phyloP scores from a whole-genome alignment of 2,329 filamentous ascomycete genomes.

The Exophiala sideris region DNA sequence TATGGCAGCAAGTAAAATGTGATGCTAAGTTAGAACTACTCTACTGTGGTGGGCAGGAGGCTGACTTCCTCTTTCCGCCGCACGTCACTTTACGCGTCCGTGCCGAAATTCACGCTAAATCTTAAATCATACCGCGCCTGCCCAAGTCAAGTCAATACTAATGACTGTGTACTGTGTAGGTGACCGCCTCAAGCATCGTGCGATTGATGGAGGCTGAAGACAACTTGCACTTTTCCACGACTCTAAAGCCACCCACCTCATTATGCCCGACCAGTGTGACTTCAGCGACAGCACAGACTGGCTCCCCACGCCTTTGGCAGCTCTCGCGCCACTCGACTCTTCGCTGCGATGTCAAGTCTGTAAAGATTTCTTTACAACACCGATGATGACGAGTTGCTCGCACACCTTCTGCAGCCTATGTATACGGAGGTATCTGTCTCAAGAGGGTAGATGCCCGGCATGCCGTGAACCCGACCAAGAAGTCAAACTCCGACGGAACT shows the following conservation, averaged over 20 bases:
- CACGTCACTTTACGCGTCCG: not conserved
- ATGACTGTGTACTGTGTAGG: too few relatives aligned
- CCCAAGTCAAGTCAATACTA: too few relatives aligned
- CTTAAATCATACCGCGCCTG: too few relatives aligned
- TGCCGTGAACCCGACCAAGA: slow-evolving; percentile 79
- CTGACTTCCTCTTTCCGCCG: too few relatives aligned
- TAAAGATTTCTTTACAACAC: slow-evolving; percentile 94
- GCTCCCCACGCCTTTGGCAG: slow-evolving; percentile 45
- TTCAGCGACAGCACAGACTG: slow-evolving; percentile 47
- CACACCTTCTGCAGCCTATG: slow-evolving; percentile 97
- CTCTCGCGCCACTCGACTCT: slow-evolving; percentile 62
- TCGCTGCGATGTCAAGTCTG: slow-evolving; percentile 92
- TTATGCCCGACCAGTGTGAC: slow-evolving; percentile 20
- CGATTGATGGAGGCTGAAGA: too few relatives aligned
- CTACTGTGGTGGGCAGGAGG: too few relatives aligned
- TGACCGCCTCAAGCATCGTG: too few relatives aligned
- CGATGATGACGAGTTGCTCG: slow-evolving; percentile 89
- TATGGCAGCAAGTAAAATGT: too few relatives aligned
- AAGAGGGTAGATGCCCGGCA: slow-evolving; percentile 81
- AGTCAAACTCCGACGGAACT: slow-evolving; percentile 78
- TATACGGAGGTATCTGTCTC: slow-evolving; percentile 78
- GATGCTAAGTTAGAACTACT: too few relatives aligned
- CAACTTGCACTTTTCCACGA: too few relatives aligned
- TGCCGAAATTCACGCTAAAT: not conserved
- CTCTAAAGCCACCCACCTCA: not conserved